Percentiles rank a stretch among this genome's conserved stretches.
Evolutionary conservation across 2,329 filamentous ascomycete genomes (phyloP).

Genomic region (Alternaria infectoria): DNA sequence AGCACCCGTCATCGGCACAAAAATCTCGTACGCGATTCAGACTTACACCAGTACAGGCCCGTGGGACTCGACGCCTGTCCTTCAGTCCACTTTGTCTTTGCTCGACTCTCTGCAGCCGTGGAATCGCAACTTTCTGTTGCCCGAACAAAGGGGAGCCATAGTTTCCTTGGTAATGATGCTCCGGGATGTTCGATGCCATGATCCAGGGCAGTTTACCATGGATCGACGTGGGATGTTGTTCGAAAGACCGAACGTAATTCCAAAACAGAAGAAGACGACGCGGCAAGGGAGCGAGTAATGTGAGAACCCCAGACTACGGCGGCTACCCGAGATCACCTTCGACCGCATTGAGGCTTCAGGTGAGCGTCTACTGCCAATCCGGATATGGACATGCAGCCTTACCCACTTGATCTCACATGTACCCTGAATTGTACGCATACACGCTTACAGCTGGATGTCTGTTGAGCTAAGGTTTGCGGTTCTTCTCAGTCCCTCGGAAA

Average conservation of each 20-base stretch:
- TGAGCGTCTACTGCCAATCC: conserved; percentile 9
- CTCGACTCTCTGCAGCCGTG: conserved; percentile 32
- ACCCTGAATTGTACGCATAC: conserved; percentile 4
- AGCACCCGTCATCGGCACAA: neutral
- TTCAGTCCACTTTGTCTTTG: conserved; percentile 17
- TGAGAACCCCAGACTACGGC: neutral
- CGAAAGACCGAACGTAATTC: conserved; percentile 7
- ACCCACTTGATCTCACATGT: neutral
- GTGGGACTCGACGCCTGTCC: conserved; percentile 33
- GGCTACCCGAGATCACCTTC: conserved; percentile 2
- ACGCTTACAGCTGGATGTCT: neutral
- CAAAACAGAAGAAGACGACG: conserved; percentile 1
- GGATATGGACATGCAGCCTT: conserved; percentile 8
- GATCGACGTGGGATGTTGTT: conserved; percentile 7
- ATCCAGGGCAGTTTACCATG: conserved; percentile 1
- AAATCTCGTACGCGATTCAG: conserved; percentile 1
- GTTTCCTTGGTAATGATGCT: conserved; percentile 5
- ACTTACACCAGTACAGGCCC: conserved; percentile 40
- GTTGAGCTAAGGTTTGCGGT: conserved; percentile 6
- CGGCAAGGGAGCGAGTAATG: conserved; percentile 1
- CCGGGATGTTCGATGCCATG: conserved; percentile 18
- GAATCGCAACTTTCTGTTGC: conserved; percentile 40
- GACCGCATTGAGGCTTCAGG: conserved; percentile 16
- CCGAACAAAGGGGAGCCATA: conserved; percentile 13
- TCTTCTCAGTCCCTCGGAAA: conserved; percentile 1